phyloP scores from a whole-genome alignment of 2,329 filamentous ascomycete genomes.

The Thielaviopsis punctulata region DNA sequence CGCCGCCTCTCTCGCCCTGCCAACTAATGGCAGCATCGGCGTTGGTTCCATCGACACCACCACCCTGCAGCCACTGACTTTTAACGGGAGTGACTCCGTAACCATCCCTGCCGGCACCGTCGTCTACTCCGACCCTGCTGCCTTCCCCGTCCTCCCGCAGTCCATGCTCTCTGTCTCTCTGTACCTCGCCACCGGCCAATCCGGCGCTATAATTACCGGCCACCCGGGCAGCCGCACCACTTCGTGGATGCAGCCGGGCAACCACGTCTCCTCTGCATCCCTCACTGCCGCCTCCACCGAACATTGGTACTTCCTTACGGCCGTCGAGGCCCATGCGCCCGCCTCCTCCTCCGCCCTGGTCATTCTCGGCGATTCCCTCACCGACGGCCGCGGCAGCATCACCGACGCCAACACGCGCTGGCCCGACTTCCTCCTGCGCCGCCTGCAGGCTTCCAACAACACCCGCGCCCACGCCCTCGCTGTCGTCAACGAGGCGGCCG shows the following conservation, averaged over 20 bases:
- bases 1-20: conserved; percentile 38
- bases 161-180: conserved; percentile 39
- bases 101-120: conserved; percentile 38
- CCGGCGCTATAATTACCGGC: conserved; percentile 38
- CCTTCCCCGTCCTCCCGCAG: conserved; percentile 32
- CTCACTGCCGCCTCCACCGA: conserved; percentile 24
- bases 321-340: conserved; percentile 38
- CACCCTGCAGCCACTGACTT: conserved; percentile 37
- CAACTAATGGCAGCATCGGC: conserved; percentile 35
- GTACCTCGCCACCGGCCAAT: conserved; percentile 39
- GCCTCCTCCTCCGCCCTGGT: conserved; percentile 26
- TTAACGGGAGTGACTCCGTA: conserved; percentile 33
- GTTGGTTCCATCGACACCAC: conserved; percentile 32
- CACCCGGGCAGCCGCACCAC: conserved; percentile 50
- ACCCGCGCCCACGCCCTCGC: conserved; percentile 27
- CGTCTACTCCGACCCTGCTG: conserved; percentile 42
- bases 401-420: conserved; percentile 45
- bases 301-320: conserved; percentile 42
- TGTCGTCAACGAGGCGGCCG: conserved; percentile 48
- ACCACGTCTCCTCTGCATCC: conserved; percentile 32
- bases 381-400: conserved; percentile 46
- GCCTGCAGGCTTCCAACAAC: conserved; percentile 30
- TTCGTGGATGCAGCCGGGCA: conserved; percentile 40
- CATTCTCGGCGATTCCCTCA: conserved; percentile 49
- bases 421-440: conserved; percentile 37